Evolutionary conservation across 331 rosid genomes (phyloP), one percentile per base, ranked within the genome.

Genomic region (Quercus phellos): DNA sequence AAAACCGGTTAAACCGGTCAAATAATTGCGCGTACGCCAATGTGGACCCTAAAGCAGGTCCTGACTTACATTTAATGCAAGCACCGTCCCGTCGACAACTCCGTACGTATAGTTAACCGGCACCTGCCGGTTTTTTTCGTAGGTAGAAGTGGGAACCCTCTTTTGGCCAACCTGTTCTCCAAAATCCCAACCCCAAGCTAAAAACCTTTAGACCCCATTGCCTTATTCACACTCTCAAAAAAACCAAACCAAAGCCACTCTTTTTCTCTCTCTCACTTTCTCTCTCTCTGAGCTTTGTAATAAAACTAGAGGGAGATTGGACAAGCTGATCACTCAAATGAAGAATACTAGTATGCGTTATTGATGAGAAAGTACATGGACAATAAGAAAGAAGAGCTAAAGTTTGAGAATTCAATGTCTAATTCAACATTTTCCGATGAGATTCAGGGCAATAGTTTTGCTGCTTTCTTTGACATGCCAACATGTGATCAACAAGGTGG

Each of bases 141-240:
- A 70, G 90, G 97, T 89, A 89, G 90, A 94, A 92, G 97, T 89
- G 91, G 90, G 96, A 92, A 85, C 88, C 84, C 87, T 66, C 81
- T 21, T 70, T 24, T 0, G 53, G 81, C 85, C 92, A 78, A 92
- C 88, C 97, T 90, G 94, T 89, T 90, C 82, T 84, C 97, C 96
- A 90, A 88, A 90, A 61, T 82, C 85, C 70, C 82, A 69, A 72
- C 81, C 80, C 85, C 56, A 22, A 73, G 59, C 63, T 66, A 9
- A 4, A 4, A 26, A 12, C 50, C 53, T 46, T 46, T 46, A 46
- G 53, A 0, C 17, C 16, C 0, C 53, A 46, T 2, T 8, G 46
- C 35, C 77, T 75, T 82, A 21, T 90, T 85, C 90, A 84, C 87
- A 86, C 89, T 21, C 59, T 0, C 59, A 42, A 43, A 58, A 61